phyloP scores from a whole-genome alignment of 1,284 basidiomycete species.

The Ganoderma lingzhi region DNA sequence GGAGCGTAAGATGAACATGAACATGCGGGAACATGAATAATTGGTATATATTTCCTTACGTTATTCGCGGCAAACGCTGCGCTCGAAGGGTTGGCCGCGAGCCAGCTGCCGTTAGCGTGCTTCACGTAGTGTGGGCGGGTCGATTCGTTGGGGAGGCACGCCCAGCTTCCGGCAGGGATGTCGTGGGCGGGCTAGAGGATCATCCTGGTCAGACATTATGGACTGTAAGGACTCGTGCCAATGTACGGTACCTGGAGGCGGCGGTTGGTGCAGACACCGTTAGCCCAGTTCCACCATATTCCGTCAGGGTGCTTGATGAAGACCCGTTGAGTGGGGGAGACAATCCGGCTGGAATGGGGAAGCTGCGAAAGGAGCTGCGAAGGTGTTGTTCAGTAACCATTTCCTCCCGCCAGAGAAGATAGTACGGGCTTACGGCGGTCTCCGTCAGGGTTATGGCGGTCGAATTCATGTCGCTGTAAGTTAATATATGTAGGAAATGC shows the following conservation, averaged over 20 bases:
- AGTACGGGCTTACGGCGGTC: not conserved
- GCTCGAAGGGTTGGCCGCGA: not conserved
- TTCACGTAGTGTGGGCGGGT: not conserved
- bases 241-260: not conserved
- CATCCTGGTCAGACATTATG: not conserved
- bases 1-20: not conserved
- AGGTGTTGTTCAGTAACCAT: not conserved
- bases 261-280: not conserved
- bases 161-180: not conserved
- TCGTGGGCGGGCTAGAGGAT: not conserved
- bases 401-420: not conserved
- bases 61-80: not conserved
- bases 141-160: not conserved
- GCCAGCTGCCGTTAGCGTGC: not conserved
- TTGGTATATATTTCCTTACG: not conserved
- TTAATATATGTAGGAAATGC: not conserved
- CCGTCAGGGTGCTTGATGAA: not conserved
- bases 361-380: not conserved
- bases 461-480: not conserved
- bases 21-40: not conserved
- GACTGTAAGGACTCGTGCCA: not conserved
- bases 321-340: not conserved
- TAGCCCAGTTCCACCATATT: not conserved
- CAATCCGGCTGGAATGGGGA: not conserved
- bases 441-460: not conserved